Evolutionary conservation across 805 yeast genomes (phyloP), one percentile per base, ranked within the genome.

Genomic region (Saccharomycopsis selenospora): DNA sequence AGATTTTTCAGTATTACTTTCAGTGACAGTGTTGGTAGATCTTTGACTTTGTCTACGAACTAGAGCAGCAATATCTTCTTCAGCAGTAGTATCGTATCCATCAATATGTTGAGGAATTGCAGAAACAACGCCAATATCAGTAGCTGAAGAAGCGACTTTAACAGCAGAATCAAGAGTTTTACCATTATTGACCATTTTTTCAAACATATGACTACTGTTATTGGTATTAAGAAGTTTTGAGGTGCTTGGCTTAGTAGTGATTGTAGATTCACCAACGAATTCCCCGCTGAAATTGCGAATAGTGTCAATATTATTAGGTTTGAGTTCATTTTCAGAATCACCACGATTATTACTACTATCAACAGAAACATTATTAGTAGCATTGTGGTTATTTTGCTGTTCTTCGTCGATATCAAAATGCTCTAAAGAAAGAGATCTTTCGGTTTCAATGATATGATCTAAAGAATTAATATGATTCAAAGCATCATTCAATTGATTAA

Each of bases 401-500:
- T 33, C 38, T 33, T 33, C 38, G 10, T 33, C 38, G 17, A 33
- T 17, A 6, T 33, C 17, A 6, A 20, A 33, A 6, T 10, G 28
- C 3, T 44, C 18, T 18, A 45, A 44, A 14, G 45, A 47, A 11
- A 46, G 46, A 8, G 33, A 36, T 38, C 47, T 52, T 25, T 50
- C 52, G 23, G 36, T 26, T 22, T 47, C 54, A 17, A 50, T 43
- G 4, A 50, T 40, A 18, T 50, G 54, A 17, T 50, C 54, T 22
- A 50, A 44, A 7, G 54, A 50, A 25, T 47, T 47, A 27, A 50
- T 50, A 27, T 50, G 54, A 14, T 50, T 50, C n/a, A 50, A 33
- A 36, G 51, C 53, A 27, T 52, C 53, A 27, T 46, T 50, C 17
- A 52, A 44, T 20, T 52, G 49, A 22, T 44, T 49, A n/a, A 52